A percentile compares a stretch with the other conserved stretches of the same genome.
Evolutionary conservation across 441 rosid species (phyloP).

Genomic region (Sinapis alba): DNA sequence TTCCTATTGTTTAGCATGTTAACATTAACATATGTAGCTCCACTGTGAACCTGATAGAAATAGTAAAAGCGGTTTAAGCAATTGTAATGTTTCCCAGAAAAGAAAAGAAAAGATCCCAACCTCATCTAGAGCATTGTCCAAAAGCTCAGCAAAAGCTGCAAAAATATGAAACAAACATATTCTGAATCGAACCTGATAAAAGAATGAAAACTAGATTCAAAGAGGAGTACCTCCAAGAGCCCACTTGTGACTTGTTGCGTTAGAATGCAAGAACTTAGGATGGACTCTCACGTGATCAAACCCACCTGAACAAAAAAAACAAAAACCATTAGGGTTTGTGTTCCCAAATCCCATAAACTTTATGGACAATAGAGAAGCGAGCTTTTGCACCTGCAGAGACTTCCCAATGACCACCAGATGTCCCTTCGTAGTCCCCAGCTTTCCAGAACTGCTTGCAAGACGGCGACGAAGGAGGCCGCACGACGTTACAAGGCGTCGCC

Average conservation of each 20-base stretch:
- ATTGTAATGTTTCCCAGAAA: not conserved
- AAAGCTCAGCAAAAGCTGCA: slow-evolving; percentile 92
- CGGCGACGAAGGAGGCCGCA: not conserved
- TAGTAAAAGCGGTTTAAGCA: not conserved
- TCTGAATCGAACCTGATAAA: not conserved
- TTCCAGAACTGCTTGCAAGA: slow-evolving; percentile 80
- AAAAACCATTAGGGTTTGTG: no score
- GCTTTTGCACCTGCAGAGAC: slow-evolving; percentile 44
- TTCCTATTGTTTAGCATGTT: slow-evolving; percentile 69
- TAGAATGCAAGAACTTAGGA: slow-evolving; percentile 91
- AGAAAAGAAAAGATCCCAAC: slow-evolving; percentile 37
- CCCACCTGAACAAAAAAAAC: slow-evolving; percentile 46
- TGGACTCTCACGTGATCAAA: slow-evolving; percentile 95
- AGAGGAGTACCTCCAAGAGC: slow-evolving; percentile 91
- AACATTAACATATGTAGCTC: slow-evolving; percentile 76
- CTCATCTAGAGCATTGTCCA: slow-evolving; percentile 93
- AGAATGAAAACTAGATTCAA: not conserved
- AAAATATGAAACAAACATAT: slow-evolving; percentile 2
- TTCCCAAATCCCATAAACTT: not conserved
- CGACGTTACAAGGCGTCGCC: slow-evolving; percentile 6
- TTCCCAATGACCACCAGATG: slow-evolving; percentile 56
- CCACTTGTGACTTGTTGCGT: slow-evolving; percentile 98
- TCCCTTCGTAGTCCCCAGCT: slow-evolving; percentile 89
- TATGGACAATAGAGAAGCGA: not conserved
- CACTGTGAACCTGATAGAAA: slow-evolving; percentile 57